Conservation (phyloP, 2,329 filamentous ascomycete species). For the Mariannaea elegans region DNA sequence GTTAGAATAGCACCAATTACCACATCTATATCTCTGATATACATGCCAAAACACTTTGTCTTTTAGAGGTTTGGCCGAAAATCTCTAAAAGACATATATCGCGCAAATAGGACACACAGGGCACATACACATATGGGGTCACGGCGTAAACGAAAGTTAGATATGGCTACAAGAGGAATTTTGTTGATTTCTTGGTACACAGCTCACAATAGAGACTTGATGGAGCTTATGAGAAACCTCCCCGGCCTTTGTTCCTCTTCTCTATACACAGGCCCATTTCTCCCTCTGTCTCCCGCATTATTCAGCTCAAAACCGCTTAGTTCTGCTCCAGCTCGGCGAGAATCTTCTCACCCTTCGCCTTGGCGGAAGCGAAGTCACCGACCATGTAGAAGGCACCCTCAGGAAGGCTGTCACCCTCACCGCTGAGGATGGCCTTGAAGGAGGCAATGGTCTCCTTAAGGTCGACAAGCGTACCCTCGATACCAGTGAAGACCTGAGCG, state of each 20-base stretch:
- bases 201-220: conserved; percentile 68
- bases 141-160: conserved; percentile 38
- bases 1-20: too few relatives aligned
- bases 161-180: conserved; percentile 55
- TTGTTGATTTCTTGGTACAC: conserved; percentile 67
- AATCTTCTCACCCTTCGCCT: conserved; percentile 99
- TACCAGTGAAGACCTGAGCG: conserved; percentile 83
- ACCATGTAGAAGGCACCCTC: conserved; percentile 99
- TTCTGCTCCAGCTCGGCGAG: conserved; percentile 87
- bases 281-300: conserved; percentile 47
- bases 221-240: conserved; percentile 62
- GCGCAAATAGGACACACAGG: background rate
- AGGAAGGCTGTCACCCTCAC: conserved; percentile 94
- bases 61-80: too few relatives aligned
- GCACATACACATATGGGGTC: conserved; percentile 10
- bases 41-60: too few relatives aligned
- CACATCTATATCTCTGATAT: too few relatives aligned
- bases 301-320: conserved; percentile 51
- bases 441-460: conserved; percentile 97
- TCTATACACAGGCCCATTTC: conserved; percentile 64
- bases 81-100: too few relatives aligned
- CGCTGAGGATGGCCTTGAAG: conserved; percentile 96
- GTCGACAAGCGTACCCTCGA: conserved; percentile 96
- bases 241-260: conserved; percentile 61
- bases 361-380: conserved; percentile 91